Evolutionary conservation across 768 basidiomycete genomes (phyloP).

Genomic region (Rhodosporidiobolus sp.): DNA sequence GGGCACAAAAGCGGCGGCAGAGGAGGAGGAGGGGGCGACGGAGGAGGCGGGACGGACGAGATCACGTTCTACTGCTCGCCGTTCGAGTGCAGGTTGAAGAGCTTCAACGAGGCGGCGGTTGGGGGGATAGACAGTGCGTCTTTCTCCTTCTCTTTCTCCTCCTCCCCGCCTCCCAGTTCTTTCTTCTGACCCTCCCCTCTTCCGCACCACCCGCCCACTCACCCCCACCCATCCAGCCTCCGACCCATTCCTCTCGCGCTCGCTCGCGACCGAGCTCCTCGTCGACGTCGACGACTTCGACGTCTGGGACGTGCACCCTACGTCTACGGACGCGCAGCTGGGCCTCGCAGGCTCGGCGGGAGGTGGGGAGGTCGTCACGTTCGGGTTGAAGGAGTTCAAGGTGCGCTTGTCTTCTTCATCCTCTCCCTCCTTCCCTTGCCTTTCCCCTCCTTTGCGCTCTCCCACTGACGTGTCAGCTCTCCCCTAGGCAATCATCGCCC

Average conservation of each 20-base stretch:
- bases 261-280: conserved; percentile 30
- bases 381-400: conserved; percentile 36
- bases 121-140: not conserved
- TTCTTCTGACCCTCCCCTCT: not conserved
- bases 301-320: conserved; percentile 14
- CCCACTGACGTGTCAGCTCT: too few relatives aligned
- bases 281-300: conserved; percentile 35
- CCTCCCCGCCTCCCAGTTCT: not conserved
- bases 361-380: conserved; percentile 14
- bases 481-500: conserved; percentile 36
- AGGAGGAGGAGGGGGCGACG: too few relatives aligned
- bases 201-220: too few relatives aligned
- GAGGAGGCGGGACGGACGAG: conserved; percentile 26
- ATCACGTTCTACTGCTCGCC: conserved; percentile 34
- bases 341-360: not conserved
- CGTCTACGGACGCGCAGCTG: too few relatives aligned
- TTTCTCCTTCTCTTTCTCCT: not conserved
- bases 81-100: conserved; percentile 16
- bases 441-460: too few relatives aligned
- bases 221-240: not conserved
- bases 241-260: conserved; percentile 8
- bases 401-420: not conserved
- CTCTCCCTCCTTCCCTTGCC: not conserved
- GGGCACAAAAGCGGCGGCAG: not conserved
- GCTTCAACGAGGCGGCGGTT: conserved; percentile 13